Base-by-base conservation (phyloP, 2,329 filamentous ascomycete genomes). In the Cyphellophora europaea region DNA sequence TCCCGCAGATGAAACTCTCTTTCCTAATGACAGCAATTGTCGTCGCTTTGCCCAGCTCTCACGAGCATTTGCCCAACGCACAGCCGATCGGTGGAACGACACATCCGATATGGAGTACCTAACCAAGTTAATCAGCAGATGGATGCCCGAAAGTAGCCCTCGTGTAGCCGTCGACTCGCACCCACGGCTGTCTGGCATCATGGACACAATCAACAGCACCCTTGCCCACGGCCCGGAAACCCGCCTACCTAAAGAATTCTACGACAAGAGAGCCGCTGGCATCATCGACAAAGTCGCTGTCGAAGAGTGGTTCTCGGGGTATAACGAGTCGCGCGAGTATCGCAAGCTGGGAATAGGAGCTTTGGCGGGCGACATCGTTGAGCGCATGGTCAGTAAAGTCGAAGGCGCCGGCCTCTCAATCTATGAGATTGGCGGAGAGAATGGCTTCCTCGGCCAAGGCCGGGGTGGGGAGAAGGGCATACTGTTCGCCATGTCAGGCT, bases 231-330 rank as follows among this genome's bases (percentile, higher is more conserved):
- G 84, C 0, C 74, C 82, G 0, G 72, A 73, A 8, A 95, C 88
- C 0, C 77, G 71, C 30, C 70, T 96, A 3, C 91, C 91, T 0
- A 66, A 70, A 6, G 82, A 87, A 43, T 96, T 98, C 58, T 96
- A 96, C 59, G 86, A 95, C 52, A 55, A 69, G 12, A 80, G 79
- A 52, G 76, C 72, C 3, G 70, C 76, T 32, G 67, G 69, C 3
- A 81, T 87, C 41, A 74, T 91, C 38, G 76, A 82, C 38, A 67
- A 68, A 21, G 77, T 95, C 39, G 77, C 73, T 17, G 78, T 88
- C 0, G 88, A 98, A 51, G 91, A 96, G 61, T 96, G 91, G 91
- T 96, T 82, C 56, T 66, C 74, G 13, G 89, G 91, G 3, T 96
- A 93, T 56, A 71, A 71, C 38, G 88, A 95, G 59, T 87, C 77